These are phyloP conservation scores for Cryptococcus sp. DNA, from an alignment of 1,284 basidiomycete species.

Conservation along the genomic window DNA sequence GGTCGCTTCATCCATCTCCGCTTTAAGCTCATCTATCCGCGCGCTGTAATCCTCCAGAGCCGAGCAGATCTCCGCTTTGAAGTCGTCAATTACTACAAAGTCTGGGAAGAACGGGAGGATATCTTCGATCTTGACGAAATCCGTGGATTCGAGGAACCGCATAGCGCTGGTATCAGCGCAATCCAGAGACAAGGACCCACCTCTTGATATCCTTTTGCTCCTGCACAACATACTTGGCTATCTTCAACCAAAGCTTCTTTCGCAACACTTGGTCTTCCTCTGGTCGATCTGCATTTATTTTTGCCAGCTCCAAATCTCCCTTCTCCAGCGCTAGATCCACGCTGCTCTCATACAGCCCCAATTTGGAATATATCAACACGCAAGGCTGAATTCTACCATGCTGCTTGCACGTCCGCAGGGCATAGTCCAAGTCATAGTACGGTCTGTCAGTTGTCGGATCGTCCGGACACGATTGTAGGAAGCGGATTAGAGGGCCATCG, in stretches of 20 bases:
- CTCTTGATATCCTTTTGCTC: conserved; percentile 97
- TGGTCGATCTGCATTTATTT: conserved; percentile 89
- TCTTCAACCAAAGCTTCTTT: conserved; percentile 97
- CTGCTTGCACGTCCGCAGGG: conserved; percentile 84
- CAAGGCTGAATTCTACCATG: conserved; percentile 82
- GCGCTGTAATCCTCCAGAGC: conserved; percentile 92
- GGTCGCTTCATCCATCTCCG: conserved; percentile 95
- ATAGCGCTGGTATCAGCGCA: conserved; percentile 68
- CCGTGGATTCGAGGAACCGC: conserved; percentile 90
- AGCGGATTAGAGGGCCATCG: conserved; percentile 79
- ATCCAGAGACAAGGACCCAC: conserved; percentile 58
- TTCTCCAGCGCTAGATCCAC: conserved; percentile 93
- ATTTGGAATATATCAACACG: conserved; percentile 95
- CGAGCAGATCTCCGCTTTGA: conserved; percentile 97
- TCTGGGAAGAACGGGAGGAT: conserved; percentile 99
- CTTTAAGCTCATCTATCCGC: conserved; percentile 86
- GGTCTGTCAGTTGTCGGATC: conserved; percentile 82
- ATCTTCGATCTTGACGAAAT: conserved; percentile 96
- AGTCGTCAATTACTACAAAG: conserved; percentile 98
- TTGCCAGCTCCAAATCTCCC: conserved; percentile 89
- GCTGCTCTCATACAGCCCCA: conserved; percentile 94
- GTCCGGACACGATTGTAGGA: conserved; percentile 78
- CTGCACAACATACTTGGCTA: conserved; percentile 94
- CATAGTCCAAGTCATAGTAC: conserved; percentile 97
- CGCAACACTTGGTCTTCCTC: conserved; percentile 81